Evolutionary conservation across 2,329 filamentous ascomycete species (phyloP).

Genomic region (Colletotrichum caudatum): DNA sequence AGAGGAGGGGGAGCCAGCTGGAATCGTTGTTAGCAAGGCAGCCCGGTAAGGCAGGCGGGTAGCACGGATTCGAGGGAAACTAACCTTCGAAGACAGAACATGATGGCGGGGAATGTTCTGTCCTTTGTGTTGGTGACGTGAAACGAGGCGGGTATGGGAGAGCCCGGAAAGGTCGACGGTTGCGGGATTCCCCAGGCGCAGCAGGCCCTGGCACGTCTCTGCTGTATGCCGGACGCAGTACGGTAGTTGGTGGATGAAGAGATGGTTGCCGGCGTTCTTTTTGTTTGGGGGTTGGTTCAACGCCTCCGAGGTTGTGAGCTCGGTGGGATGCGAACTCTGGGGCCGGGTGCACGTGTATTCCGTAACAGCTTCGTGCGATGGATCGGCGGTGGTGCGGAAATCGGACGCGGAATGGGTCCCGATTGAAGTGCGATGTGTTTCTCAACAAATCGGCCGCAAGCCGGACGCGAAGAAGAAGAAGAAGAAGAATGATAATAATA

Average conservation of each 20-base stretch:
- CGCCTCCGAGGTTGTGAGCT: background rate
- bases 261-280: background rate
- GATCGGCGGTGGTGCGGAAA: background rate
- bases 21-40: conserved; percentile 28
- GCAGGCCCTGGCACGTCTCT: background rate
- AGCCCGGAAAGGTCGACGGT: conserved; percentile 8
- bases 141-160: conserved; percentile 14
- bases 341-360: background rate
- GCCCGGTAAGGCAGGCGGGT: background rate
- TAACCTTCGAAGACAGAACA: conserved; percentile 75
- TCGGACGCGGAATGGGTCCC: background rate
- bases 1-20: conserved; percentile 88
- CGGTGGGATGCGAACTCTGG: background rate
- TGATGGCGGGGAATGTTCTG: conserved; percentile 47
- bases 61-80: conserved; percentile 14
- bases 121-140: conserved; percentile 5
- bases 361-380: background rate
- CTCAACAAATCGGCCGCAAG: background rate
- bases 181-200: background rate
- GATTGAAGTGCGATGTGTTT: background rate
- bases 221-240: background rate
- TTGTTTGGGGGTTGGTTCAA: background rate
- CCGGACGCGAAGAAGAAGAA: background rate
- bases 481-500: too few species aligned
- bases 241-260: background rate